Conservation (phyloP, 441 rosid genomes). For the Syzygium malaccense region DNA sequence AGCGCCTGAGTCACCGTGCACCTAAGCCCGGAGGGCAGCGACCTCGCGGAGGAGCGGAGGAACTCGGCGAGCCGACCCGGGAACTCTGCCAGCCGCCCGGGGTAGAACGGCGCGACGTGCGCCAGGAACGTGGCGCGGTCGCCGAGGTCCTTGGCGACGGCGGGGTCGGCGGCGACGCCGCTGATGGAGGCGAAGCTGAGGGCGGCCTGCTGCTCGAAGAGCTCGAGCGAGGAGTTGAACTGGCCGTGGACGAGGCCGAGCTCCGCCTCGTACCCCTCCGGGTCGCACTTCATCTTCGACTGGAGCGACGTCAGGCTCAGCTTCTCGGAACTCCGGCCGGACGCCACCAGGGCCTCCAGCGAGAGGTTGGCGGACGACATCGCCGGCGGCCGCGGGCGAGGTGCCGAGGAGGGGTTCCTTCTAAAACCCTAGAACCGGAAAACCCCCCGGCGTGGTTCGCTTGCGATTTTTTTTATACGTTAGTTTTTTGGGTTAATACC, state of each 20-base stretch:
- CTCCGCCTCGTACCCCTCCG: conserved; percentile 77
- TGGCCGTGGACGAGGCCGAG: conserved; percentile 60
- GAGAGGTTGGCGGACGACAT: conserved; percentile 25
- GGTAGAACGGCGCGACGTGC: conserved; percentile 77
- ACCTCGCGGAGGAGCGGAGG: conserved; percentile 46
- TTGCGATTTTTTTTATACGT: not conserved
- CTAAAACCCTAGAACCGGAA: not conserved
- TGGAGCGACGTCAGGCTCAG: conserved; percentile 60
- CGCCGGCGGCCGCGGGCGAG: not conserved
- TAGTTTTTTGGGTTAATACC: too few relatives aligned
- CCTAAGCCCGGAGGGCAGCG: conserved; percentile 73
- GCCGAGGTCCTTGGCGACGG: conserved; percentile 68
- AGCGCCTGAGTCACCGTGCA: conserved; percentile 64
- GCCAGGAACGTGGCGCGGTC: conserved; percentile 72
- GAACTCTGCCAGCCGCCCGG: conserved; percentile 48
- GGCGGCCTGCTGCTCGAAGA: conserved; percentile 77
- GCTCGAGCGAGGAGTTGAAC: conserved; percentile 72
- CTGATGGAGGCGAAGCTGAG: conserved; percentile 56
- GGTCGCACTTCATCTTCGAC: conserved; percentile 82
- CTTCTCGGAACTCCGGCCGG: conserved; percentile 76
- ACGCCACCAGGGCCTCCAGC: conserved; percentile 57
- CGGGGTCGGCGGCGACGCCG: conserved; percentile 53
- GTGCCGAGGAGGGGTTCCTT: not conserved
- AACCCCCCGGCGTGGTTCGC: rapidly evolving
- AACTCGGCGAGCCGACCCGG: conserved; percentile 62